These are phyloP conservation scores for Colletotrichum eremochloae DNA, from an alignment of 2,329 filamentous ascomycete species.

Conservation along the genomic window DNA sequence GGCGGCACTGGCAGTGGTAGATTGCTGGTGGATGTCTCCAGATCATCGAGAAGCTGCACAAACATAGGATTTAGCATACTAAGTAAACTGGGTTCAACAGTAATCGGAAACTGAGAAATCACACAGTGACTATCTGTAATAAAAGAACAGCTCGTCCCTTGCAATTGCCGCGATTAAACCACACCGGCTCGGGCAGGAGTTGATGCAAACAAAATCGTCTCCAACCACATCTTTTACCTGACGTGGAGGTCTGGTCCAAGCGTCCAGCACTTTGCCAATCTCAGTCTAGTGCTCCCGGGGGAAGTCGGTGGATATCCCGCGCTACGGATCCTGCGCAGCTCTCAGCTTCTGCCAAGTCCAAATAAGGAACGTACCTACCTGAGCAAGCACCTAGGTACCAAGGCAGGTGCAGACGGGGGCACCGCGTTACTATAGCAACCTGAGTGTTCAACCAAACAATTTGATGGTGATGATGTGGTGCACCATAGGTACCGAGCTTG, in stretches of 20 bases:
- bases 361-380: no score
- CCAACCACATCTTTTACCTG: neutral
- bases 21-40: neutral
- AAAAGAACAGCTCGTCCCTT: neutral
- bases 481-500: neutral
- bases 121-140: neutral
- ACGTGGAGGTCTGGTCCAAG: neutral
- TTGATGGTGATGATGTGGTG: conserved; percentile 8
- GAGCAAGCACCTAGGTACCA: no score
- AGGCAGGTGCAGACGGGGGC: neutral
- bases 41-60: neutral
- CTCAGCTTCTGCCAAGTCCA: neutral
- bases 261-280: neutral
- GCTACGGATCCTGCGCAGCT: neutral
- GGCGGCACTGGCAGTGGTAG: neutral
- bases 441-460: neutral
- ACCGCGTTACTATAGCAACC: conserved; percentile 12
- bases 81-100: neutral
- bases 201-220: neutral
- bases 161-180: neutral
- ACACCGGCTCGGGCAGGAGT: neutral
- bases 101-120: neutral
- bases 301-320: neutral
- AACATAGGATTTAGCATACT: neutral
- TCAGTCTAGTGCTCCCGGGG: neutral